A percentile compares a stretch with the other conserved stretches of the same genome.
These are phyloP conservation scores for Bolboschoenus planiculmis DNA, from an alignment of 176 grass and related monocot genomes.

Conservation along the genomic window DNA sequence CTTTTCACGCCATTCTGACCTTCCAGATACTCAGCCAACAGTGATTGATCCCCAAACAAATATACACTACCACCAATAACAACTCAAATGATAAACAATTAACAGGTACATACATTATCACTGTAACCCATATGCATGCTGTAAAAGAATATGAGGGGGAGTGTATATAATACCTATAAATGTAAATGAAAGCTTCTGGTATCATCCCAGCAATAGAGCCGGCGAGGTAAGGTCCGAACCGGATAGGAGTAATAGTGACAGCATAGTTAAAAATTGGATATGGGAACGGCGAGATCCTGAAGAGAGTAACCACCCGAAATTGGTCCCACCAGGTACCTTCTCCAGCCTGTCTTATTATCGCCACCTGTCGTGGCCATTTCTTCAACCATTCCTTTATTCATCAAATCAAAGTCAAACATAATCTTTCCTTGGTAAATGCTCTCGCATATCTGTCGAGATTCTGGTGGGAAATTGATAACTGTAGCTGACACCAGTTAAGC, in stretches of 20 bases:
- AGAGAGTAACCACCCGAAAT: conserved; percentile 53
- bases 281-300: conserved; percentile 85
- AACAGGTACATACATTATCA: background rate
- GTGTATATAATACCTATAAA: conserved; percentile 61
- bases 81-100: background rate
- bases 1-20: background rate
- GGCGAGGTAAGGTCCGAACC: conserved; percentile 62
- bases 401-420: conserved; percentile 22
- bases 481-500: background rate
- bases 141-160: background rate
- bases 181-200: conserved; percentile 79
- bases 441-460: background rate
- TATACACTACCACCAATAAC: background rate
- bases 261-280: conserved; percentile 77
- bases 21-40: background rate
- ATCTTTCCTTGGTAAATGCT: background rate
- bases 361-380: conserved; percentile 77
- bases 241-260: conserved; percentile 54
- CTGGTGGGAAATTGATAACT: background rate
- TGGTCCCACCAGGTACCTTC: conserved; percentile 77
- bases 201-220: conserved; percentile 88
- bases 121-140: background rate
- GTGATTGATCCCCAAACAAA: no score
- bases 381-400: conserved; percentile 62
- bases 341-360: conserved; percentile 56